Base-by-base conservation (phyloP, 768 basidiomycete genomes). In the Nidularia pulvinata region DNA sequence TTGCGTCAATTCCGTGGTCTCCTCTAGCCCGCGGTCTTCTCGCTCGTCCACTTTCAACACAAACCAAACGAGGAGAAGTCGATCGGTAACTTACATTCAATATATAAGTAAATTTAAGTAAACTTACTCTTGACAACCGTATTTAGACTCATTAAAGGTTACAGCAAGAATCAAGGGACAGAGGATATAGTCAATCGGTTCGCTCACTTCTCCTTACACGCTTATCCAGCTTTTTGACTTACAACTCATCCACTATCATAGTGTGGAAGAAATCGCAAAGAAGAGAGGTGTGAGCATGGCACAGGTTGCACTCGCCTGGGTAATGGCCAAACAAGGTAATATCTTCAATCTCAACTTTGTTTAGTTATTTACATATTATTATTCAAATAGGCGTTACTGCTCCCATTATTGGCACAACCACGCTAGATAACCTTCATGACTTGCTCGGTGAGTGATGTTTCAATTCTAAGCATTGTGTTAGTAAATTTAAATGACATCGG, bases 1-100 rank as follows among this genome's bases (percentile, higher is more conserved):
- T 82, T 25, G 84, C 81, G 0, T 65, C 74, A 14, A 83, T 85
- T 48, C 82, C 83, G 0, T 86, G 84, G 83, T 81, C 79, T 10
- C 82, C 84, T 0, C 73, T 85, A 11, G 82, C 72, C 6, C 72
- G 80, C 13, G 82, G 83, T 0, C 61, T 78, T 5, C 66, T 82
- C 25, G 73, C 78, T 11, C 73, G 78, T 33, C 77, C 77, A 7
- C 47, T 71, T 13, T 55, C 56, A 6, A 61, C 69, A 46, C 68
- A 75, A 49, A 80, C 79, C 0, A 67, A 61, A 16, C 73, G 80
- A 9, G 69, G 69, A 13, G 59, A 61, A 30, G 67, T 65, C 1
- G 79, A 82, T 58, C 42, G 66, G 75, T 69, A 51, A 46, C 61
- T 57, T 4, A 7, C 25, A 3, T 47, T 11, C 11, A 25, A 33